Base-by-base conservation (phyloP, 2,329 filamentous ascomycete genomes). In the Hansfordia pulvinata region DNA sequence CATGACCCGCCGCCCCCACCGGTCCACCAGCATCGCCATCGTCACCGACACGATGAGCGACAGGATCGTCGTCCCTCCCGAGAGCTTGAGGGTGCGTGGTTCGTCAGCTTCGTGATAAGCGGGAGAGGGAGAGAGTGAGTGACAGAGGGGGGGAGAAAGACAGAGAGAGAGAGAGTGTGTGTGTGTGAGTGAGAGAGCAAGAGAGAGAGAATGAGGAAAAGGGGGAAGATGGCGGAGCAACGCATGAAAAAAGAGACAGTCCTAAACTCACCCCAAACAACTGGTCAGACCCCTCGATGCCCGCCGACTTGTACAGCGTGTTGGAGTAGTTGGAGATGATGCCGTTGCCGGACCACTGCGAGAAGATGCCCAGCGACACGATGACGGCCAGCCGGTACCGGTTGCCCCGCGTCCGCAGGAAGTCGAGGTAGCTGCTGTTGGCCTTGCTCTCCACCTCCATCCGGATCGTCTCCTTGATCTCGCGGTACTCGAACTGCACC, bases 261-360 rank as follows among this genome's bases (percentile, higher is more conserved):
- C n/a, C n/a, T n/a, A n/a, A n/a, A n/a, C n/a, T n/a, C n/a, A n/a
- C n/a, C n/a, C n/a, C n/a, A n/a, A n/a, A n/a, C n/a, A n/a, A n/a
- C n/a, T n/a, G n/a, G n/a, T n/a, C n/a, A n/a, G n/a, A n/a, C n/a
- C n/a, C n/a, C n/a, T n/a, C n/a, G 10, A 60, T 42, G 2, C 55
- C 54, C 0, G 48, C 58, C 18, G 55, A 43, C 11, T 53, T 49
- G 3, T 59, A 43, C 6, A 56, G 51, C 20, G 50, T 44, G 0
- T 50, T 50, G 2, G 58, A 38, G 37, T 71, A 74, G 52, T 72
- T 71, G 32, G 58, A 65, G 37, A 73, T 64, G 25, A 73, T 58
- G 32, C 60, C 67, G 43, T 73, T 73, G 28, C 69, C 68, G 19
- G 59, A 65, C 56, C 64, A 72, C 46, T 73, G 67, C 0, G 64